A percentile compares a stretch with the other conserved stretches of the same genome.
These are phyloP conservation scores for Fagopyrum homotropicum DNA, from an alignment of 148 eudicot species.

Conservation along the genomic window DNA sequence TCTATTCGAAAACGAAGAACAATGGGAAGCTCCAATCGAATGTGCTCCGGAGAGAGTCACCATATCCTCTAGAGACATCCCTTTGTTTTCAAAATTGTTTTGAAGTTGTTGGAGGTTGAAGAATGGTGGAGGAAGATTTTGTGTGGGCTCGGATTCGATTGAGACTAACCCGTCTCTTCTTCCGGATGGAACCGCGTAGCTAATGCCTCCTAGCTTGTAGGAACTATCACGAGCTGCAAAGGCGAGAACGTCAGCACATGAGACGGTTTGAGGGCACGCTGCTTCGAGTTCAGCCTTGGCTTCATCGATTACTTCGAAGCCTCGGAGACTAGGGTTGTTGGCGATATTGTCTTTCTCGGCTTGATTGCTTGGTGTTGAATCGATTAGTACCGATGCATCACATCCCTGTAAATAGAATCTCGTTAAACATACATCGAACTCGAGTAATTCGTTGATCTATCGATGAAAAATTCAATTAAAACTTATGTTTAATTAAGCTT, in stretches of 20 bases:
- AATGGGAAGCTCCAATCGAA: constrained; percentile 18
- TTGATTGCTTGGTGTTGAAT: constrained; percentile 27
- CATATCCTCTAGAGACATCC: constrained; percentile 32
- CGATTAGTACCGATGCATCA: constrained; percentile 39
- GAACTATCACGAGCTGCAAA: constrained; percentile 48
- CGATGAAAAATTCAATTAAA: too few species aligned
- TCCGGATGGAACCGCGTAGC: constrained; percentile 31
- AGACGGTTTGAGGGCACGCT: constrained; percentile 33
- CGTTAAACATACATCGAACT: too few species aligned
- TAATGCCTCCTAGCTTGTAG: constrained; percentile 20
- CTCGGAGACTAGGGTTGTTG: constrained; percentile 32
- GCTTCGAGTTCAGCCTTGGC: constrained; percentile 38
- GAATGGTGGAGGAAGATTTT: constrained; percentile 27
- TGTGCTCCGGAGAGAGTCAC: constrained; percentile 45
- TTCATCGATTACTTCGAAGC: constrained; percentile 35
- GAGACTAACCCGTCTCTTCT: constrained; percentile 33
- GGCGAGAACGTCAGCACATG: constrained; percentile 41
- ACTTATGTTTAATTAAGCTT: background rate
- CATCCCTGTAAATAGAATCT: constrained; percentile 30
- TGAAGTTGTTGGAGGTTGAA: constrained; percentile 23
- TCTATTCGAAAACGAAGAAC: constrained; percentile 31
- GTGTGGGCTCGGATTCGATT: constrained; percentile 4
- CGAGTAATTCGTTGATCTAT: too few species aligned
- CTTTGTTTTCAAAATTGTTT: constrained; percentile 23
- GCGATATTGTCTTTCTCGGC: constrained; percentile 31